phyloP scores from a whole-genome alignment of 192 early-diverging fungal species.

The Phycomyces nitens region DNA sequence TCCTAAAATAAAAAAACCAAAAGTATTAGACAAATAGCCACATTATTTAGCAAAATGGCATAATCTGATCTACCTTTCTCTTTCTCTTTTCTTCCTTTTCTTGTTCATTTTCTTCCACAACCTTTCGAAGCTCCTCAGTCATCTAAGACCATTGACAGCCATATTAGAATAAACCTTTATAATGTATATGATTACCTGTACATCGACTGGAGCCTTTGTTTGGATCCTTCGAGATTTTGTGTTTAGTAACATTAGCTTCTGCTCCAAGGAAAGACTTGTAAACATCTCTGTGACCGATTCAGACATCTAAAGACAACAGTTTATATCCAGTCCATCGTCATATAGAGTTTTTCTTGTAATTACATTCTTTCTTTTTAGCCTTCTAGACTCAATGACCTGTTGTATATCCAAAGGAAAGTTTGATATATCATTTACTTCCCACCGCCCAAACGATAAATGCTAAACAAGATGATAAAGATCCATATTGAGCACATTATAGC shows the following conservation, averaged over 20 bases:
- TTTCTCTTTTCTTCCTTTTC: slow-evolving; percentile 17
- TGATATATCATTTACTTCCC: slow-evolving; percentile 50
- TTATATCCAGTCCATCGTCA: too few relatives aligned
- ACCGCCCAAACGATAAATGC: slow-evolving; percentile 45
- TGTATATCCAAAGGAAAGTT: slow-evolving; percentile 45
- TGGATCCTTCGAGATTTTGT: slow-evolving; percentile 1
- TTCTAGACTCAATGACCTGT: slow-evolving; percentile 26
- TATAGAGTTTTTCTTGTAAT: neutral
- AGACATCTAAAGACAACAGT: slow-evolving; percentile 15
- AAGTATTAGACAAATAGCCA: too few relatives aligned
- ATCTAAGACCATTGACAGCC: neutral
- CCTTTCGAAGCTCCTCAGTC: slow-evolving; percentile 2
- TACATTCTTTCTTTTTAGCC: slow-evolving; percentile 31
- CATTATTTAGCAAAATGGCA: too few relatives aligned
- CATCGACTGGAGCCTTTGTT: neutral
- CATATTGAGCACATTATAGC: too few relatives aligned
- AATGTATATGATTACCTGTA: neutral
- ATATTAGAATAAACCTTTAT: neutral
- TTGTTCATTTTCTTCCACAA: slow-evolving; percentile 25
- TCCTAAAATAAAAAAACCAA: slow-evolving; percentile 22
- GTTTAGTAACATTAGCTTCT: slow-evolving; percentile 11
- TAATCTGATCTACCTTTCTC: slow-evolving; percentile 17
- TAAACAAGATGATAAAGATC: slow-evolving; percentile 6
- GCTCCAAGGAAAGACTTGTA: neutral
- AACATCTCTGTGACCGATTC: slow-evolving; percentile 5